Evolutionary conservation across 2,329 filamentous ascomycete genomes (phyloP).

Genomic region (Hymenoscyphus fraxineus): DNA sequence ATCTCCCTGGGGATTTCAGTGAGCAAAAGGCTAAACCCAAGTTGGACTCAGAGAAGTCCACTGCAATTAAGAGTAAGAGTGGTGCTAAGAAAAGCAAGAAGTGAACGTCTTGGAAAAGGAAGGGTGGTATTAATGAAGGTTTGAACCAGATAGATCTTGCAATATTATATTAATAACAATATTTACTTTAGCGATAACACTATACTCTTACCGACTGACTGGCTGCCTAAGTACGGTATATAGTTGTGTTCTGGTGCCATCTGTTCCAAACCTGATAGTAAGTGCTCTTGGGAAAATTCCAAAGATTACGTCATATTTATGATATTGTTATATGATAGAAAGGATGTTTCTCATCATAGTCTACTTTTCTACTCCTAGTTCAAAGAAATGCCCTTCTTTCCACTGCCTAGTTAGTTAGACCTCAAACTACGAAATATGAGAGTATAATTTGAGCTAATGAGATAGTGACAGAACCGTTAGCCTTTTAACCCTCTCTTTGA

Average conservation of each 20-base stretch:
- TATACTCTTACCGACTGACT: not conserved
- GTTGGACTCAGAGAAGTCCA: constrained; percentile 14
- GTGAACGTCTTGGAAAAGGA: not conserved
- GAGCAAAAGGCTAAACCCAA: constrained; percentile 26
- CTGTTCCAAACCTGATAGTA: not conserved
- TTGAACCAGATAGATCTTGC: not conserved
- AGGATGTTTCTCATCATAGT: too few relatives aligned
- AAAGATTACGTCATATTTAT: not conserved
- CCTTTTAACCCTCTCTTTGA: too few relatives aligned
- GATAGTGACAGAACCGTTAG: too few relatives aligned
- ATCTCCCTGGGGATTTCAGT: constrained; percentile 29
- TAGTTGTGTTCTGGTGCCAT: not conserved
- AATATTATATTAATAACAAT: not conserved
- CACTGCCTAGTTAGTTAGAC: too few relatives aligned
- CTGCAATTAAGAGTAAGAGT: constrained; percentile 1
- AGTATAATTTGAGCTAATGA: too few relatives aligned
- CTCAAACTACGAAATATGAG: too few relatives aligned
- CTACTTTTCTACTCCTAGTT: too few relatives aligned
- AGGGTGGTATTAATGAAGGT: not conserved
- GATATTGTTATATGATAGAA: not conserved
- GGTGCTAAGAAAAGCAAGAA: constrained; percentile 3
- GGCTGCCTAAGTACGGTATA: too few relatives aligned
- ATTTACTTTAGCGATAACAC: not conserved
- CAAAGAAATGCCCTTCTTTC: too few relatives aligned
- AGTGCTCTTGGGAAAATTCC: not conserved